Percentiles rank a stretch among this genome's conserved stretches.
Conservation (phyloP, 306 rosid genomes). For the Crataegus laevigata region DNA sequence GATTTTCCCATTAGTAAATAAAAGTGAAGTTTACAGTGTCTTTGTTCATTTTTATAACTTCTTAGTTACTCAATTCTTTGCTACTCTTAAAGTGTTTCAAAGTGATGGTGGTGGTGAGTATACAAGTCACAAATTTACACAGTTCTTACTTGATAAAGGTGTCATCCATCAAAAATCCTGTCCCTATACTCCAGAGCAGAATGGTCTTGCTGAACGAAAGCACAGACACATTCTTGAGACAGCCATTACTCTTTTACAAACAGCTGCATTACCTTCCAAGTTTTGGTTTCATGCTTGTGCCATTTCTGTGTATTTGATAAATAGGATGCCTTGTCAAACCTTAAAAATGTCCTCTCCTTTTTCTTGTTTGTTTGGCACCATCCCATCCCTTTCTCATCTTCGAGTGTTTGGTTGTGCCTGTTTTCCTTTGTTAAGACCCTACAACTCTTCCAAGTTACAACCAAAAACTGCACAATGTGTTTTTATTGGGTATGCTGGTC, state of each 20-base stretch:
- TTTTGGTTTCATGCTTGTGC: background rate
- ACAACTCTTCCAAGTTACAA: too few species aligned
- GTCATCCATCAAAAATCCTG: background rate
- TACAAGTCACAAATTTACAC: background rate
- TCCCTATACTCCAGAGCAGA: background rate
- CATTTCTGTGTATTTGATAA: background rate
- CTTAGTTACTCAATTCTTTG: background rate
- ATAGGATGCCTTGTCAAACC: background rate
- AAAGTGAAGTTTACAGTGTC: background rate
- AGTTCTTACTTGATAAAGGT: background rate
- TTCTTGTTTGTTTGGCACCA: too few species aligned
- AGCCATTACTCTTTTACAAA: background rate
- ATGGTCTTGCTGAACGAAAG: background rate
- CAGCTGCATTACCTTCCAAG: rapidly evolving
- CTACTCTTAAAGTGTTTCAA: background rate
- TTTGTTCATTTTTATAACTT: background rate
- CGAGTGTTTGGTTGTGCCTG: too few species aligned
- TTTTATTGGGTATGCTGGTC: too few species aligned
- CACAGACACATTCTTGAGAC: background rate
- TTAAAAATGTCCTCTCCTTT: background rate
- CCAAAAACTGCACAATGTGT: too few species aligned
- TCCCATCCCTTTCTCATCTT: too few species aligned
- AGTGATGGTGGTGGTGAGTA: background rate
- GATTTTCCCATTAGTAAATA: background rate
- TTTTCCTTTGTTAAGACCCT: too few species aligned